Percentiles rank a stretch among this genome's conserved stretches.
Conservation (phyloP, 345 rosid genomes). For the Salix purpurea region DNA sequence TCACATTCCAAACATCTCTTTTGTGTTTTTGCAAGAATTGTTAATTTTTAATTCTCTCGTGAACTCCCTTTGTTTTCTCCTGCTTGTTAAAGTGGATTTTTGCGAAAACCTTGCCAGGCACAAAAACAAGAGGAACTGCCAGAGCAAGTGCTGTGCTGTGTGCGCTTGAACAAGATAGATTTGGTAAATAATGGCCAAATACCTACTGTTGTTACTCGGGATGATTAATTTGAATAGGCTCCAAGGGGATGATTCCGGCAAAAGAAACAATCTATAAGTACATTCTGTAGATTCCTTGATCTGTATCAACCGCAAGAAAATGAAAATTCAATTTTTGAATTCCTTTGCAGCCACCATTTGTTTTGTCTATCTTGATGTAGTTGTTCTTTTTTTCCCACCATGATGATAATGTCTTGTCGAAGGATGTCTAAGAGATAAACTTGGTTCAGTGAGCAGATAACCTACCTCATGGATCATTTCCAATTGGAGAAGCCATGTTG, state of each 20-base stretch:
- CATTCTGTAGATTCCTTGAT: neutral
- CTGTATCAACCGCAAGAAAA: neutral
- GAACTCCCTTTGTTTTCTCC: no score
- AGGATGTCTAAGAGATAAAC: neutral
- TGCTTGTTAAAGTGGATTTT: neutral
- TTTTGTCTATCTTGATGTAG: no score
- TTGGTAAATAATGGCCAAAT: constrained; percentile 67
- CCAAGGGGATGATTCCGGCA: neutral
- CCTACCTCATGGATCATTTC: no score
- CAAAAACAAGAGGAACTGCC: constrained; percentile 82
- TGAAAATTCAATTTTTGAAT: neutral
- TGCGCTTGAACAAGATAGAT: constrained; percentile 65
- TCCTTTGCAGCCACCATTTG: no score
- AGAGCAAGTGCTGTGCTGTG: constrained; percentile 72
- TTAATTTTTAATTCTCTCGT: no score
- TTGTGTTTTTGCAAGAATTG: no score
- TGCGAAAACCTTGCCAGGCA: constrained; percentile 39
- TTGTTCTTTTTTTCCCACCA: no score
- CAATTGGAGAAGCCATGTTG: no score
- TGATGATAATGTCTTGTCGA: no score
- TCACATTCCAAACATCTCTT: no score
- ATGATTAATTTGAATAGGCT: constrained; percentile 18
- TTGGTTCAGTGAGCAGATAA: neutral
- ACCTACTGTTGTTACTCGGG: constrained; percentile 48
- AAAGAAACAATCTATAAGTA: neutral